phyloP scores from a whole-genome alignment of 2,329 filamentous ascomycete species.

The Westerdykella ornata region DNA sequence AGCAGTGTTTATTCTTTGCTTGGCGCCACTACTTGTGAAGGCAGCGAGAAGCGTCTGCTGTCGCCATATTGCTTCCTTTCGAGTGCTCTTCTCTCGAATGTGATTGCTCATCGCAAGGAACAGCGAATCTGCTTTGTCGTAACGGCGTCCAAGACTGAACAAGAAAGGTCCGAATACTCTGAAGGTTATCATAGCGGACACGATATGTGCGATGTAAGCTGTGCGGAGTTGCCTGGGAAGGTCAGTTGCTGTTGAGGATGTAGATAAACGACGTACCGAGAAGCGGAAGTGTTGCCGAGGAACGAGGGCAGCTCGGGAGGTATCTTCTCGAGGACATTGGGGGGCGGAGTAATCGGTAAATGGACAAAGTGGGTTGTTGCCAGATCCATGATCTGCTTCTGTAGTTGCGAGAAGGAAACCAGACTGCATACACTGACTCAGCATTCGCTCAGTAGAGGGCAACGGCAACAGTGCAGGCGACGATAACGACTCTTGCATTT shows the following conservation, averaged over 20 bases:
- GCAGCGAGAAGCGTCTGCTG: slow-evolving; percentile 53
- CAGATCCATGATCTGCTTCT: slow-evolving; percentile 47
- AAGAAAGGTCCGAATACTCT: slow-evolving; percentile 54
- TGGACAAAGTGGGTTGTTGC: slow-evolving; percentile 49
- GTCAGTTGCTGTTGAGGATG: not conserved
- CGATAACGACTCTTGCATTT: slow-evolving; percentile 22
- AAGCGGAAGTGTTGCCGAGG: slow-evolving; percentile 47
- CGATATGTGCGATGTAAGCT: slow-evolving; percentile 50
- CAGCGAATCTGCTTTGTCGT: slow-evolving; percentile 51
- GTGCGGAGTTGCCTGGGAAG: slow-evolving; percentile 43
- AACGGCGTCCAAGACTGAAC: slow-evolving; percentile 49
- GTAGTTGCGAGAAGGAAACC: slow-evolving; percentile 48
- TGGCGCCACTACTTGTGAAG: slow-evolving; percentile 51
- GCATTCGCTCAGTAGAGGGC: slow-evolving; percentile 10
- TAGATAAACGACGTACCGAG: slow-evolving; percentile 27
- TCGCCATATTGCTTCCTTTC: slow-evolving; percentile 53
- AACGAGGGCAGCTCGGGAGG: slow-evolving; percentile 50
- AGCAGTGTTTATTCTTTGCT: slow-evolving; percentile 50
- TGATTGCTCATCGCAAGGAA: slow-evolving; percentile 51
- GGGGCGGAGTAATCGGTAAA: slow-evolving; percentile 46
- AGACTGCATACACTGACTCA: slow-evolving; percentile 34
- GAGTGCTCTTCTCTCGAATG: slow-evolving; percentile 51
- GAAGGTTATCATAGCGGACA: slow-evolving; percentile 51
- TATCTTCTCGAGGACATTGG: slow-evolving; percentile 47
- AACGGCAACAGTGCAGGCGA: slow-evolving; percentile 5